A percentile compares a stretch with the other conserved stretches of the same genome.
Conservation (phyloP, 2,329 filamentous ascomycete genomes). For the Mollisiaceae sp. region DNA sequence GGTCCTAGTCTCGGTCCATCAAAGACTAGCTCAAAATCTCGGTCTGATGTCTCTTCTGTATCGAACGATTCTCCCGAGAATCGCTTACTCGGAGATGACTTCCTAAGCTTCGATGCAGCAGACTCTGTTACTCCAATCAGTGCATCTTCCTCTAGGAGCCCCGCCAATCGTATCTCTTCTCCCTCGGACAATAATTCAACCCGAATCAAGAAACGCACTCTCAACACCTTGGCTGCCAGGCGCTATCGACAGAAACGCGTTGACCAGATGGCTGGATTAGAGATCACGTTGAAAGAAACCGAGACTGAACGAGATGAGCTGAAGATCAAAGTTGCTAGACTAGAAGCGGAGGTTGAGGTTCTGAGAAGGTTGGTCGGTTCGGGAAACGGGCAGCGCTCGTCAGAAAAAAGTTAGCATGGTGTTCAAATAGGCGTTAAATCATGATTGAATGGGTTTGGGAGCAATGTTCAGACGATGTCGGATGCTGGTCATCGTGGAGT, state of each 20-base stretch:
- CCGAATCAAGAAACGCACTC: conserved; percentile 59
- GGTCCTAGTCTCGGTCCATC: background rate
- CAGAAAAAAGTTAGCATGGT: background rate
- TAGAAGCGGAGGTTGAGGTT: conserved; percentile 68
- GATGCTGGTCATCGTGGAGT: conserved; percentile 22
- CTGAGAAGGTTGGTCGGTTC: conserved; percentile 54
- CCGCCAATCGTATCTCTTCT: background rate
- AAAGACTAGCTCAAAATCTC: background rate
- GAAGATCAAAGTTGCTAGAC: conserved; percentile 63
- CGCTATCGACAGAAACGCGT: conserved; percentile 74
- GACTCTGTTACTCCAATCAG: background rate
- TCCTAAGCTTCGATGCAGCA: background rate
- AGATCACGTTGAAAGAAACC: conserved; percentile 62
- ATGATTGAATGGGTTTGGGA: background rate
- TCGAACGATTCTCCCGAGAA: conserved; percentile 1
- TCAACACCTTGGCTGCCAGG: conserved; percentile 73
- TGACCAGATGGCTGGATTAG: conserved; percentile 67
- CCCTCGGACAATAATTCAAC: background rate
- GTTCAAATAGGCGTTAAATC: background rate
- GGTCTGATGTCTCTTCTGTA: background rate
- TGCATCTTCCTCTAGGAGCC: conserved; percentile 3
- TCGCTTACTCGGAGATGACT: background rate
- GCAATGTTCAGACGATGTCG: conserved; percentile 34
- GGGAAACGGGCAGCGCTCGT: conserved; percentile 7
- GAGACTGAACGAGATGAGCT: conserved; percentile 67